Evolutionary conservation across 1,284 basidiomycete species (phyloP), one percentile per base, ranked within the genome.

Genomic region (Tilletia setariae): DNA sequence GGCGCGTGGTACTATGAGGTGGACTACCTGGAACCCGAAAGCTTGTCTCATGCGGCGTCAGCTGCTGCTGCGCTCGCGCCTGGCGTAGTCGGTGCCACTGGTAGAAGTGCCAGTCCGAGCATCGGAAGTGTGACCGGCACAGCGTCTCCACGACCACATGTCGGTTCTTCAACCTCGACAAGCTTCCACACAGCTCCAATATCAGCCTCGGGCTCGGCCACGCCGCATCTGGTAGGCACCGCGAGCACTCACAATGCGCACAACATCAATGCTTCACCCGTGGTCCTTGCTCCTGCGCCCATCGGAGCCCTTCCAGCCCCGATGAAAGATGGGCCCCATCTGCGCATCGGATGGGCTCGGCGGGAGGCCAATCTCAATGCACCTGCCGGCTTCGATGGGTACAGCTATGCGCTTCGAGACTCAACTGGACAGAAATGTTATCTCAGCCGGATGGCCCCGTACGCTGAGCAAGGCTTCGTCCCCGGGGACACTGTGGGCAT

Each of bases 1-100:
- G 96, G 96, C 1, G 88, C 88, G 19, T 98, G 94, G 93, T 98
- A 95, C 83, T 89, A 94, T 85, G 96, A 99, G 85, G 88, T 95
- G 47, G 85, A 91, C 61, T 87, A 88, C 28, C 92, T 92, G 0
- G 90, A 90, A 1, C 83, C 81, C 0, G 78, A 77, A 81, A 68
- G 69, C 3, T 61, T 69, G 1, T 67, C 65, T 4, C 19, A 43
- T 0, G 86, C 83, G 76, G 85, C 62, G 85, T 90, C 83, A 3
- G 77, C 76, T 47, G 83, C 83, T 0, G 79, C 75, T 1, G 75
- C 69, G 1, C 67, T 47, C 13, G 35, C 56, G 13, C 19, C 56
- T 7, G 56, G 30, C 28, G 56, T 32, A 8, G 74, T 40, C 70
- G 21, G 79, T 15, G 49, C 77, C 63, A 35, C 11, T 1, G 78